Evolutionary conservation across 139 green algal species (phyloP), one percentile per base, ranked within the genome.

Genomic region (Closterium sp.): DNA sequence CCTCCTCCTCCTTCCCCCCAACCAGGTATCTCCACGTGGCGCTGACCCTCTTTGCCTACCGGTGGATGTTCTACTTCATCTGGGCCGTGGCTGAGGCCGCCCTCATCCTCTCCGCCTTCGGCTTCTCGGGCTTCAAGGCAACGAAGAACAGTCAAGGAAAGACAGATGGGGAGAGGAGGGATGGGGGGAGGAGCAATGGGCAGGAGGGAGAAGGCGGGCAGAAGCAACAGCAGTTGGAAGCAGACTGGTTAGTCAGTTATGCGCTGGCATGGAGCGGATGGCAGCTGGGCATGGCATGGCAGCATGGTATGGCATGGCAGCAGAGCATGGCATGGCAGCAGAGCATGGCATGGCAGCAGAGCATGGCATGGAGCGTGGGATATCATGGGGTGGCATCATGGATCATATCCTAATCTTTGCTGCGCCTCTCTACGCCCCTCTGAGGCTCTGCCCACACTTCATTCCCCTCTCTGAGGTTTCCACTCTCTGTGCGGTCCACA

Each of bases 11-110:
- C 4, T 6, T 55, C 36, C 36, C 6, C 36, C 4, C 36, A 55
- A 4, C 36, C 4, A 6, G 36, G 36, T 12, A 55, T 4, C 4
- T 55, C 9, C 38, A 66, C 3, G 38, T 66, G 38, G 38, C 19
- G 33, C 4, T 83, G 1, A 84, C 33, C 33, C 76, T 28, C 25
- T 31, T 92, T 28, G 34, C 34, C 16, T 33, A 33, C 12, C 89
- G 89, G 33, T 84, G 33, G 30, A 92, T 86, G 89, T 92, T 88
- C 89, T 92, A 92, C 89, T 92, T 92, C 81, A 43, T 81, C 33
- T 92, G 89, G 89, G 35, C 23, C 30, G 34, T 88, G 9, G 76
- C 76, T 33, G 89, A 92, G 34, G 34, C 81, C 23, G 76, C 33
- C 28, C 25, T 88, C 28, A 83, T 84, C 25, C 76, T 88, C 31